phyloP scores from a whole-genome alignment of 2,329 filamentous ascomycete species.

The Fusarium sp. region DNA sequence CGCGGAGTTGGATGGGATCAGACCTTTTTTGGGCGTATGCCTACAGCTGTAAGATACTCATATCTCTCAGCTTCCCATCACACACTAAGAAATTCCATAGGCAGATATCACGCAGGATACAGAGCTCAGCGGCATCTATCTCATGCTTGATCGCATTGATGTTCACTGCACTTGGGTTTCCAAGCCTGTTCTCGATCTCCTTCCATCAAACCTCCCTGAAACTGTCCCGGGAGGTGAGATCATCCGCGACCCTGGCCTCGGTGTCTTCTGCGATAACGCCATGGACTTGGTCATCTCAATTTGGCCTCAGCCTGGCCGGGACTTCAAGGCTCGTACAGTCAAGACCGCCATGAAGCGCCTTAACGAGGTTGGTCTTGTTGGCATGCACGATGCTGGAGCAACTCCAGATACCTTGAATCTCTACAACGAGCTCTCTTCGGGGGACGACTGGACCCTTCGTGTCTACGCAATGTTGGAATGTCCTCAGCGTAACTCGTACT shows the following conservation, averaged over 20 bases:
- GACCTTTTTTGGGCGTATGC: conserved; percentile 70
- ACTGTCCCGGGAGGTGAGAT: conserved; percentile 71
- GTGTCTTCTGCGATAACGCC: conserved; percentile 79
- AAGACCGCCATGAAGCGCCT: conserved; percentile 68
- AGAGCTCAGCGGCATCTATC: conserved; percentile 63
- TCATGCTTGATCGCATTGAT: conserved; percentile 76
- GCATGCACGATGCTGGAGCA: conserved; percentile 75
- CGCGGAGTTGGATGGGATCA: conserved; percentile 78
- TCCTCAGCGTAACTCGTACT: conserved; percentile 69
- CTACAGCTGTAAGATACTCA: conserved; percentile 63
- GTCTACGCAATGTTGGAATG: conserved; percentile 77
- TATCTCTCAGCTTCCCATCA: neutral
- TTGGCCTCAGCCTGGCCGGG: conserved; percentile 64
- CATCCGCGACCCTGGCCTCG: conserved; percentile 66
- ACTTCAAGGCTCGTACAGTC: conserved; percentile 64
- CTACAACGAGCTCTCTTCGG: conserved; percentile 59
- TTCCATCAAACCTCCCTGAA: conserved; percentile 61
- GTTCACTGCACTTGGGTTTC: conserved; percentile 78
- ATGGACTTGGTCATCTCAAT: conserved; percentile 68
- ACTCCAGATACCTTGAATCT: conserved; percentile 63
- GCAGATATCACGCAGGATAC: conserved; percentile 64
- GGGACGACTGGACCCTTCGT: conserved; percentile 65
- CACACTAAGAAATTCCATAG: conserved; percentile 42
- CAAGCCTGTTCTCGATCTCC: conserved; percentile 66
- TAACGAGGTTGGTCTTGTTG: conserved; percentile 72